These are phyloP conservation scores for Meripilus lineatus DNA, from an alignment of 1,284 basidiomycete species.

Conservation along the genomic window DNA sequence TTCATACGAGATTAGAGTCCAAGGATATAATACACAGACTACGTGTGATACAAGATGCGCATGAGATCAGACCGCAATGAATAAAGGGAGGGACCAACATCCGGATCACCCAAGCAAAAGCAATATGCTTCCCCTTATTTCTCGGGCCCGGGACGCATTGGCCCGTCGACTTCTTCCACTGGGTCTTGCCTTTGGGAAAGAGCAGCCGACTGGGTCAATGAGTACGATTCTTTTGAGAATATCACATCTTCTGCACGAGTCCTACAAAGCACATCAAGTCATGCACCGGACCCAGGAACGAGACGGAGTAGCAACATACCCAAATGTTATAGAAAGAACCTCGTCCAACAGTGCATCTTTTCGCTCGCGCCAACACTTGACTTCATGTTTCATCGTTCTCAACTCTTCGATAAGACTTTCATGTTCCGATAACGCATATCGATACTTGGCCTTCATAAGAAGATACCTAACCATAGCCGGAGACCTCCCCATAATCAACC, in stretches of 20 bases:
- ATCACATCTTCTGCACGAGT: background rate
- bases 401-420: slow-evolving; percentile 60
- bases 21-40: too few relatives aligned
- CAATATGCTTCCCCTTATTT: too few relatives aligned
- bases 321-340: slow-evolving; percentile 22
- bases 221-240: too few relatives aligned
- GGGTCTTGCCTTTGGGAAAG: too few relatives aligned
- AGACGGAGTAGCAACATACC: slow-evolving; percentile 16
- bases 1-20: too few relatives aligned
- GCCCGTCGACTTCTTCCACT: too few relatives aligned
- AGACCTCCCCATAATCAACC: slow-evolving; percentile 54
- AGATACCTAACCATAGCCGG: slow-evolving; percentile 65
- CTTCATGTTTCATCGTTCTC: slow-evolving; percentile 46
- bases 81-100: too few relatives aligned
- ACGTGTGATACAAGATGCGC: too few relatives aligned
- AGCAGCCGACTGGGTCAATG: too few relatives aligned
- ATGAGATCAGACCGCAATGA: too few relatives aligned
- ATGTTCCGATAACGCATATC: slow-evolving; percentile 57
- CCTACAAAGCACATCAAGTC: background rate
- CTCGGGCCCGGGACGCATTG: too few relatives aligned
- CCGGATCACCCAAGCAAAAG: too few relatives aligned
- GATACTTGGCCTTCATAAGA: slow-evolving; percentile 72
- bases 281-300: background rate
- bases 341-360: slow-evolving; percentile 27
- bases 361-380: slow-evolving; percentile 30